Conservation (phyloP, 306 rosid genomes). For the Gillenia trifoliata region DNA sequence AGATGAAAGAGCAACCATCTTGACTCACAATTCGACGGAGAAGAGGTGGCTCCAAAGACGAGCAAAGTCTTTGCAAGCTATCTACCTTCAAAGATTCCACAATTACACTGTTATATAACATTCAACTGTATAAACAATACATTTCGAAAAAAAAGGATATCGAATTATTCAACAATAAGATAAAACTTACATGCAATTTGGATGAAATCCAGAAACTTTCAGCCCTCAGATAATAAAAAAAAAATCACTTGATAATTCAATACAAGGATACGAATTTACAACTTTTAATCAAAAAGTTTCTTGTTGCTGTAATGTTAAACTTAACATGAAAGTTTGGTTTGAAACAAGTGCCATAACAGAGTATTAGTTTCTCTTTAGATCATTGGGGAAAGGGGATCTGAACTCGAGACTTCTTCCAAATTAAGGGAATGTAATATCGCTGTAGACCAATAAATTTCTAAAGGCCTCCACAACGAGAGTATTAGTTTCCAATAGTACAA, state of each 20-base stretch:
- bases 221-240: not conserved
- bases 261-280: not conserved
- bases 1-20: not conserved
- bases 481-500: not conserved
- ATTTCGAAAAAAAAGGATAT: slow-evolving; percentile 10
- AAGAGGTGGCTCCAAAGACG: slow-evolving; percentile 83
- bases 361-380: too few species aligned
- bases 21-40: slow-evolving; percentile 83
- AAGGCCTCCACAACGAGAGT: too few species aligned
- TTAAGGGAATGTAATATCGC: not conserved
- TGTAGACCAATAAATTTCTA: not conserved
- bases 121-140: slow-evolving; percentile 19
- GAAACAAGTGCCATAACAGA: not conserved
- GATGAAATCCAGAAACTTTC: not conserved
- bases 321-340: not conserved
- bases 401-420: too few species aligned
- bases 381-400: too few species aligned
- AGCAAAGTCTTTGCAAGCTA: slow-evolving; percentile 75
- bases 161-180: not conserved
- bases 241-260: not conserved
- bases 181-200: not conserved
- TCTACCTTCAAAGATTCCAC: slow-evolving; percentile 89
- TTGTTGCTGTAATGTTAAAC: not conserved
- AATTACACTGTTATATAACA: slow-evolving; percentile 56
- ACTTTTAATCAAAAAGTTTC: not conserved